Percentiles rank a stretch among this genome's conserved stretches.
Conservation (phyloP, 2,329 filamentous ascomycete species). For the Endoconidiophora laricicola region DNA sequence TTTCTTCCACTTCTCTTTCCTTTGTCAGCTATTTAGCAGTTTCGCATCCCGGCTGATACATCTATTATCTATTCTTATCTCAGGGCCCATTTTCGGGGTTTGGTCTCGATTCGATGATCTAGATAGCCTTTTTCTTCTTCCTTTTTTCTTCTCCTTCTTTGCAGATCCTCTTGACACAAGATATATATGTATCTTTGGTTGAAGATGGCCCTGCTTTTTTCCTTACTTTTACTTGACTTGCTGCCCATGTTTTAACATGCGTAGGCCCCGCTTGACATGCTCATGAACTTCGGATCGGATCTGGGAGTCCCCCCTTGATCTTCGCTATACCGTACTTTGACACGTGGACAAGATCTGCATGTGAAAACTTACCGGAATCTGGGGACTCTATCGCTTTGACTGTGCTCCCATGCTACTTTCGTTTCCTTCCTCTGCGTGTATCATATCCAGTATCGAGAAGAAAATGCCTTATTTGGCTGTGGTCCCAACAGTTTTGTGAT, state of each 20-base stretch:
- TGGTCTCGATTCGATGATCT: slow-evolving; percentile 3
- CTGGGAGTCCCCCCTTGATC: background rate
- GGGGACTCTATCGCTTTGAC: background rate
- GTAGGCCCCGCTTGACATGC: background rate
- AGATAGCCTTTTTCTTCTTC: slow-evolving; percentile 6
- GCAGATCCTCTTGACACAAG: background rate
- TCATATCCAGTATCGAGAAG: background rate
- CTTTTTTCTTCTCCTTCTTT: background rate
- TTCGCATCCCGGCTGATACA: background rate
- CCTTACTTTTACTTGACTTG: slow-evolving; percentile 1
- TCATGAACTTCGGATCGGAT: background rate
- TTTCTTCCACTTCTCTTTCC: background rate
- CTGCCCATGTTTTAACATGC: background rate
- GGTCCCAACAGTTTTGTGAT: too few species aligned
- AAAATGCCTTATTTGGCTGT: too few species aligned
- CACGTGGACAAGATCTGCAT: background rate
- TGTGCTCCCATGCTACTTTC: background rate
- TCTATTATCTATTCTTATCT: background rate
- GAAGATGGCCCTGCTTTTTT: background rate
- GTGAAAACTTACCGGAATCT: background rate
- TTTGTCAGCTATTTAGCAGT: background rate
- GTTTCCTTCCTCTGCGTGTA: background rate
- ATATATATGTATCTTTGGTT: background rate
- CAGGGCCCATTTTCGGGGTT: background rate
- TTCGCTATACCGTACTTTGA: too few species aligned